These are phyloP conservation scores for Platanus orientalis DNA, from an alignment of 164 flowering plant genomes.

Conservation along the genomic window DNA sequence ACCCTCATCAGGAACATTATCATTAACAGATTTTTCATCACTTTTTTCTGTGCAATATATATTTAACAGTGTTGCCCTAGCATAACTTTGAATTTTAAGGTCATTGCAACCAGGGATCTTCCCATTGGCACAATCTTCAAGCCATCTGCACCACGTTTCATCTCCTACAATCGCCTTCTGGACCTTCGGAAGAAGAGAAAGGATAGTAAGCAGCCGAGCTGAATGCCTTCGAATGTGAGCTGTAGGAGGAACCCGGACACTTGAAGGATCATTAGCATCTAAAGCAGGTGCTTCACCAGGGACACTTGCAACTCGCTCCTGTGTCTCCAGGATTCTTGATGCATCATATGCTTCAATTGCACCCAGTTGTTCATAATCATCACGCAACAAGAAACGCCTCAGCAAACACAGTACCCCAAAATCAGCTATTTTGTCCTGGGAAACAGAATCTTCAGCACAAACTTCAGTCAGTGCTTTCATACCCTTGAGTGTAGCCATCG, in stretches of 20 bases:
- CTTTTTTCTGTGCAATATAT: slow-evolving; percentile 45
- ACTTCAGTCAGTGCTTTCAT: slow-evolving; percentile 78
- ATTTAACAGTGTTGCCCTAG: slow-evolving; percentile 76
- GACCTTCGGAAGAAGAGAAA: slow-evolving; percentile 80
- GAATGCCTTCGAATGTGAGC: slow-evolving; percentile 95
- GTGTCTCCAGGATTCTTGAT: slow-evolving; percentile 61
- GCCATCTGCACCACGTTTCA: slow-evolving; percentile 82
- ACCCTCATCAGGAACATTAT: slow-evolving; percentile 19
- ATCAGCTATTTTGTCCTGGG: slow-evolving; percentile 56
- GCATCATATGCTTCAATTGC: slow-evolving; percentile 96
- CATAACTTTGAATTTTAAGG: slow-evolving; percentile 84
- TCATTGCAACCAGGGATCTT: slow-evolving; percentile 83
- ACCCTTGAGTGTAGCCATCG: slow-evolving; percentile 83
- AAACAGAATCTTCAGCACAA: slow-evolving; percentile 57
- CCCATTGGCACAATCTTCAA: slow-evolving; percentile 93
- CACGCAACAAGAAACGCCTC: slow-evolving; percentile 67
- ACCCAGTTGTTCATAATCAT: slow-evolving; percentile 94
- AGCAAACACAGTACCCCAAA: slow-evolving; percentile 78
- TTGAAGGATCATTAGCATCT: slow-evolving; percentile 51
- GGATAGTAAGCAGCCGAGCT: slow-evolving; percentile 70
- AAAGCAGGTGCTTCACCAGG: slow-evolving; percentile 35
- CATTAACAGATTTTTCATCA: slow-evolving; percentile 21
- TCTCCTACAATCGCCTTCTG: slow-evolving; percentile 57
- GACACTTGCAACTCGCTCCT: slow-evolving; percentile 34
- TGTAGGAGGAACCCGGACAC: slow-evolving; percentile 78